Evolutionary conservation across 2,329 filamentous ascomycete genomes (phyloP), one percentile per base, ranked within the genome.

Genomic region (Talaromyces islandicus): DNA sequence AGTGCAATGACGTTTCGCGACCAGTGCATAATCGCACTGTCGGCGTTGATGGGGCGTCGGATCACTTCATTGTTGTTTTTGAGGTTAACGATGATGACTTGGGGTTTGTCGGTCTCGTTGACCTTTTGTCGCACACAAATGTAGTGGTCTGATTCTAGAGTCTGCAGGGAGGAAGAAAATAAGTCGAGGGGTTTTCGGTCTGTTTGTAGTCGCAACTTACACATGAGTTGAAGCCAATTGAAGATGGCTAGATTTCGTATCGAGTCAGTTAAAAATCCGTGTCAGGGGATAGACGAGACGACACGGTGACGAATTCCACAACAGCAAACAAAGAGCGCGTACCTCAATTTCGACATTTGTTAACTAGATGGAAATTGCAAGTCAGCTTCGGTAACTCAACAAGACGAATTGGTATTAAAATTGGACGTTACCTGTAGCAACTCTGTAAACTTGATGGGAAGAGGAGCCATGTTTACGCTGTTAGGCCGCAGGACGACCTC

Each of bases 11-110:
- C 91, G 77, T 96, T 91, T 75, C 89, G 90, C 69, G 85, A 88
- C 91, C 91, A 96, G 85, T 99, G 94, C 94, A 99, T 97, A 75
- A 99, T 96, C 70, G 95, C 94, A 85, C 92, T 97, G 80, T 99
- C 94, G 72, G 94, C 94, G 83, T 96, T 97, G 82, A 99, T 99
- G 54, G 93, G 91, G 74, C 93, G 87, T 71, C 90, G 89, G 69
- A 91, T 94, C 75, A 97, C 87, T 81, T 94, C 93, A 85, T 96
- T 97, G 80, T 88, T 88, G 80, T 97, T 95, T 80, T 97, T 97
- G 73, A 99, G 88, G 78, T 99, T 91, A 79, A 99, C 82, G 76
- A 99, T 99, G 78, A 99, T 89, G 66, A 99, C 93, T 79, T 97
- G 92, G 66, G 92, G 90, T 69, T 90, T 88, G 66, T 91, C 85